Evolutionary conservation across 23 red algal genomes (phyloP).

Genomic region (Gracilaria gracilis): DNA sequence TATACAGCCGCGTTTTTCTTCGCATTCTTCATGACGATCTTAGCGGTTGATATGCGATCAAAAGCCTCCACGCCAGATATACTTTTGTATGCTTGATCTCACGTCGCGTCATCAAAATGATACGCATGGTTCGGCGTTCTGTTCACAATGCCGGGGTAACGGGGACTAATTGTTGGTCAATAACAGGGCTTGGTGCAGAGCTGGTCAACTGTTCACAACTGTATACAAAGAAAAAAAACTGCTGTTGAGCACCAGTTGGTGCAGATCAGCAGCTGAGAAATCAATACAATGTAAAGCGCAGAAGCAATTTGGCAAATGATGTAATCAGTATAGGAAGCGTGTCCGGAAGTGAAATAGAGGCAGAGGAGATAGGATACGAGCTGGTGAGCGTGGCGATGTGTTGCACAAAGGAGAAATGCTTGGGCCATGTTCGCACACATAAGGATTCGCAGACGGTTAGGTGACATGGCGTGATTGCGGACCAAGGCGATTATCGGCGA

Average conservation of each 20-base stretch:
- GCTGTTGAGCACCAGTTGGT: background rate
- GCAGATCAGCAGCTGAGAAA: background rate
- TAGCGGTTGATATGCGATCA: constrained; percentile 63
- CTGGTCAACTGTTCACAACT: background rate
- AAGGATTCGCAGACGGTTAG: no score
- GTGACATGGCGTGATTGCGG: no score
- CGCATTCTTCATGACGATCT: constrained; percentile 68
- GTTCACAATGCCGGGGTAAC: background rate
- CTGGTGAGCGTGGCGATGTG: no score
- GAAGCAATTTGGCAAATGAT: background rate
- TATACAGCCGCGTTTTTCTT: constrained; percentile 70
- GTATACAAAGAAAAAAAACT: background rate
- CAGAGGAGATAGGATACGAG: no score
- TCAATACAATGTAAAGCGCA: background rate
- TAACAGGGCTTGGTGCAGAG: background rate
- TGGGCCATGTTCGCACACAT: no score
- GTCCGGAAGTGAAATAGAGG: no score
- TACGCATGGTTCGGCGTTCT: background rate
- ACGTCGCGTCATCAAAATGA: background rate
- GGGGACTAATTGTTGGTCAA: background rate
- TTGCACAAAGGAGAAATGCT: no score
- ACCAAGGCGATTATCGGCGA: no score
- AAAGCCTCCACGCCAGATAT: constrained; percentile 41
- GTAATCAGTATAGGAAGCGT: background rate
- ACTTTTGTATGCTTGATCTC: constrained; percentile 24